A percentile compares a stretch with the other conserved stretches of the same genome.
Evolutionary conservation across 2,329 filamentous ascomycete genomes (phyloP).

Genomic region (Ramichloridium luteum): DNA sequence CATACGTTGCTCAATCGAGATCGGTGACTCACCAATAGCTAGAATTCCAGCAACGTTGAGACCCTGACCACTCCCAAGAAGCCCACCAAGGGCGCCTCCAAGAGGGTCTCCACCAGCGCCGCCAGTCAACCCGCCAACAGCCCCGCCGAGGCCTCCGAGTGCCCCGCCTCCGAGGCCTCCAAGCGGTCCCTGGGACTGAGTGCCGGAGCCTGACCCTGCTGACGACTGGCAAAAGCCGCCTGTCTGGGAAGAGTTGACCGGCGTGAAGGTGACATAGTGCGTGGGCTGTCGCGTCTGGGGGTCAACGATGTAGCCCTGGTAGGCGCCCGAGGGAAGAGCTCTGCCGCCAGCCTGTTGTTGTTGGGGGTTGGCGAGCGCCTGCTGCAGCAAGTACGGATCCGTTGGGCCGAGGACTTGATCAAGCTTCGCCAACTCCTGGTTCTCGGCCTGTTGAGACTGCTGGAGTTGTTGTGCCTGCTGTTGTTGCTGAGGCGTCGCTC

Average conservation of each 20-base stretch:
- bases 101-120: constrained; percentile 1
- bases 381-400: not conserved
- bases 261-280: not conserved
- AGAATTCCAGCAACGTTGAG: constrained; percentile 1
- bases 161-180: not conserved
- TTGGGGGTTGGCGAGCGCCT: not conserved
- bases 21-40: constrained; percentile 1
- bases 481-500: not conserved
- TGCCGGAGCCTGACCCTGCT: not conserved
- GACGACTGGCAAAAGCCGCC: not conserved
- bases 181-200: not conserved
- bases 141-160: not conserved
- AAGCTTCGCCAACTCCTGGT: not conserved
- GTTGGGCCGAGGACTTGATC: not conserved
- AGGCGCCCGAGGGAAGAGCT: not conserved
- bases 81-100: not conserved
- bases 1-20: not conserved
- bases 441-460: not conserved
- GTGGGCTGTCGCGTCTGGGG: not conserved
- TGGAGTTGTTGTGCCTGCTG: not conserved
- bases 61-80: not conserved
- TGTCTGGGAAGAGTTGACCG: not conserved
- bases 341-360: not conserved
- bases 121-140: not conserved
- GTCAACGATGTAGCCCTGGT: constrained; percentile 1